phyloP scores from a whole-genome alignment of 1,284 basidiomycete genomes.

The Testicularia cyperi region DNA sequence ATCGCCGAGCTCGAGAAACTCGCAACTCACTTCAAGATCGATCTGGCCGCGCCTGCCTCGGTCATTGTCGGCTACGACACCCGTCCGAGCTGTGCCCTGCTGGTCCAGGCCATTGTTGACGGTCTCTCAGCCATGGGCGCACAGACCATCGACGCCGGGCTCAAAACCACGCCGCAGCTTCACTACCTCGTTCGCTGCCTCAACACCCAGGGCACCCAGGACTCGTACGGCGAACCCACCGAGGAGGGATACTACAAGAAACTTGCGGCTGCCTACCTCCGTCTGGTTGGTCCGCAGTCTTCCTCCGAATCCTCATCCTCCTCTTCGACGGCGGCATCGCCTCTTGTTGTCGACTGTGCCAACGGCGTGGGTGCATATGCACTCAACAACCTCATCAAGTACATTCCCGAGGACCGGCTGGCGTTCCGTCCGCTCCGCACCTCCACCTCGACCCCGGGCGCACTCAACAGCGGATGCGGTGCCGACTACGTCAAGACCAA shows the following conservation, averaged over 20 bases:
- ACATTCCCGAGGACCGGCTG: constrained; percentile 44
- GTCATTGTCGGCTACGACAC: constrained; percentile 93
- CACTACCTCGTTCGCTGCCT: constrained; percentile 91
- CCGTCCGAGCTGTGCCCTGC: constrained; percentile 78
- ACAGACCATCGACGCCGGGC: constrained; percentile 65
- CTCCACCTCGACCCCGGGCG: constrained; percentile 68
- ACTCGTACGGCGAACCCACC: constrained; percentile 77
- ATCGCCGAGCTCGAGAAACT: constrained; percentile 70
- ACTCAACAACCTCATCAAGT: constrained; percentile 46
- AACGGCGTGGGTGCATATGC: constrained; percentile 85
- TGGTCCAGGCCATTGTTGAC: constrained; percentile 80
- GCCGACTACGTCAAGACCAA: constrained; percentile 95
- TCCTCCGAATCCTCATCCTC: too few relatives aligned
- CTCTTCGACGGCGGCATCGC: too few relatives aligned
- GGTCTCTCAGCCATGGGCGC: constrained; percentile 72
- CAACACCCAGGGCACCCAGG: constrained; percentile 75
- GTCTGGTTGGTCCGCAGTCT: constrained; percentile 66
- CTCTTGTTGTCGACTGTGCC: constrained; percentile 87
- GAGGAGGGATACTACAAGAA: constrained; percentile 86
- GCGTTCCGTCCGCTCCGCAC: constrained; percentile 47
- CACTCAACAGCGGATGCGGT: constrained; percentile 80
- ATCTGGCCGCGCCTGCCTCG: constrained; percentile 73
- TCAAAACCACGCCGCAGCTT: constrained; percentile 90
- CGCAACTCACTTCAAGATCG: constrained; percentile 72
- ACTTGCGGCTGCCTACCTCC: constrained; percentile 80